phyloP scores from a whole-genome alignment of 1,284 basidiomycete species.

The Trichosporon coremiiforme region DNA sequence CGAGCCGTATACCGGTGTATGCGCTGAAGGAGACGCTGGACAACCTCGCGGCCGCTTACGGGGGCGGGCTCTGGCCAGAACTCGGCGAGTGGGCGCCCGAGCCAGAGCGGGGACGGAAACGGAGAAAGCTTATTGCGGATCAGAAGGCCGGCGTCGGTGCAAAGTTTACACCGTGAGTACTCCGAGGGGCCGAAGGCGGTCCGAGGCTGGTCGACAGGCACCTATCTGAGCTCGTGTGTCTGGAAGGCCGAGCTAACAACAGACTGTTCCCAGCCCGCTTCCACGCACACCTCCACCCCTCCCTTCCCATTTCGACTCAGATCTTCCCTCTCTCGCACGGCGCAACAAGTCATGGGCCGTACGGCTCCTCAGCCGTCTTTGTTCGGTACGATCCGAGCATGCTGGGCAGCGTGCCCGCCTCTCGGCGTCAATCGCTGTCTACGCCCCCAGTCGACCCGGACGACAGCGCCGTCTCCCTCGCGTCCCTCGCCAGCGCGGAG shows the following conservation, averaged over 20 bases:
- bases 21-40: constrained; percentile 46
- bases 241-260: background rate
- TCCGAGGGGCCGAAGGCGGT: background rate
- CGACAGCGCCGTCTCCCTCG: background rate
- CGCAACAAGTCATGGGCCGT: constrained; percentile 45
- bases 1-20: constrained; percentile 44
- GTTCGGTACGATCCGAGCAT: constrained; percentile 44
- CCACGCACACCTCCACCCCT: constrained; percentile 41
- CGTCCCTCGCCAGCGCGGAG: constrained; percentile 4
- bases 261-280: constrained; percentile 3
- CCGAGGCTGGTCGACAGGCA: no score
- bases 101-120: constrained; percentile 25
- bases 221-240: background rate
- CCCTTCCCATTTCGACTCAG: constrained; percentile 43
- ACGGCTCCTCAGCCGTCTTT: constrained; percentile 54
- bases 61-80: constrained; percentile 55
- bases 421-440: constrained; percentile 18
- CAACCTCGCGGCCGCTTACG: constrained; percentile 46
- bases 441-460: constrained; percentile 15
- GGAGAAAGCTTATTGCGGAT: constrained; percentile 23
- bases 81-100: constrained; percentile 47
- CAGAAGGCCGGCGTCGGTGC: constrained; percentile 37
- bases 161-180: constrained; percentile 42
- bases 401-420: constrained; percentile 22
- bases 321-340: constrained; percentile 52